Base-by-base conservation (phyloP, 345 rosid species). In the Theobroma cacao region DNA sequence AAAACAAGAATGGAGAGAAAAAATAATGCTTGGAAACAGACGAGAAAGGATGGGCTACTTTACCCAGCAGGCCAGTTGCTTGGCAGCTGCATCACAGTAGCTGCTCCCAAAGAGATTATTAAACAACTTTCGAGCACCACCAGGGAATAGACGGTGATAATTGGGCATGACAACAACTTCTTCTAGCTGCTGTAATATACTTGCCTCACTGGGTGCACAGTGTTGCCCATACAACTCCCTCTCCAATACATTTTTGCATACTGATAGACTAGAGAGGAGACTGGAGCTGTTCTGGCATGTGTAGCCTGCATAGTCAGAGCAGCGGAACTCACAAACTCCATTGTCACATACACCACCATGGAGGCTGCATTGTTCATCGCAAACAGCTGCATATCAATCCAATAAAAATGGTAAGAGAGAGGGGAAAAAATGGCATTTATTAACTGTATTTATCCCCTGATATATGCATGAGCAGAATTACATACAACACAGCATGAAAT, bases 341-440 rank as follows among this genome's bases (percentile, higher is more conserved):
- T 96, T 91, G 77, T 96, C 99, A 80, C 99, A 96, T n/a, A 96
- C 99, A 72, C 99, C 99, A 36, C 99, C 98, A 50, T 96, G 99
- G 20, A 96, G 93, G 79, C 98, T 96, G 87, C 99, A 96, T 69
- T 96, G 99, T 78, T 96, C 99, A 43, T 96, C 97, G 28, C 99
- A 96, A 56, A 90, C 92, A 82, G 94, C 99, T 96, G 95, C 84
- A 80, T 18, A 52, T 72, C 76, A 61, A 36, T 53, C 63, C 77
- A 48, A 64, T 45, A 12, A 70, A 18, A 63, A 41, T 50, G 40
- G 75, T 66, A 81, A 71, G 30, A 20, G 38, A 33, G 41, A n/a
- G 62, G 20, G 45, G 60, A 59, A 48, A 11, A 18, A 48, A 67
- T 10, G 20, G 65, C 66, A 66, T 50, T 50, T 24, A 22, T 53